A percentile compares a stretch with the other conserved stretches of the same genome.
Evolutionary conservation across 169 alveolate genomes (phyloP).

Genomic region (Plasmodium sp.): DNA sequence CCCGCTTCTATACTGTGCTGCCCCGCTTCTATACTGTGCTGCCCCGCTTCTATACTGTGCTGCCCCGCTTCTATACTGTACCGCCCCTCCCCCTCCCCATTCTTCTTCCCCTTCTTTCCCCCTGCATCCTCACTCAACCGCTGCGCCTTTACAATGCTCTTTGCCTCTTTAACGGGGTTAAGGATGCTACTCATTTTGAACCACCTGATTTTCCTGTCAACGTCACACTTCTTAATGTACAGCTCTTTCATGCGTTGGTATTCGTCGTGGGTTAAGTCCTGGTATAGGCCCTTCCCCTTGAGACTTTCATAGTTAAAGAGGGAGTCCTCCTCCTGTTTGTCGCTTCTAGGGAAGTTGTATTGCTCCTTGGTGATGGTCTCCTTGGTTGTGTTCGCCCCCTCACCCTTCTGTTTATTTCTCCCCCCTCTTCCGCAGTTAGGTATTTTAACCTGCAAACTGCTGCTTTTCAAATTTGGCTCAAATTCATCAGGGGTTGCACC

Average conservation of each 20-base stretch:
- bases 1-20: not conserved
- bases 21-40: too few species aligned
- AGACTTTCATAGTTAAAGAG: conserved; percentile 71
- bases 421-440: not conserved
- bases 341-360: conserved; percentile 38
- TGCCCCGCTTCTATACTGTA: not conserved
- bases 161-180: conserved; percentile 83
- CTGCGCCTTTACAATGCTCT: conserved; percentile 65
- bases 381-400: not conserved
- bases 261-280: conserved; percentile 85
- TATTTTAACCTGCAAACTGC: not conserved
- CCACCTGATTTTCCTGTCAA: conserved; percentile 76
- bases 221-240: conserved; percentile 75
- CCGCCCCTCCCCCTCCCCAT: not conserved
- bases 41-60: too few species aligned
- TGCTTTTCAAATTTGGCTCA: not conserved
- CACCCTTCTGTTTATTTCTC: conserved; percentile 2
- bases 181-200: conserved; percentile 76
- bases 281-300: conserved; percentile 54
- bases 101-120: not conserved
- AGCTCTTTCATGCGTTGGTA: conserved; percentile 77
- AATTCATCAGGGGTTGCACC: not conserved
- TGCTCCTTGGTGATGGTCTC: conserved; percentile 10
- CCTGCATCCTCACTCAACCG: conserved; percentile 38
- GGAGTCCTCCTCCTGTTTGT: not conserved